phyloP scores from a whole-genome alignment of 1,139 yeast species.

The Taiozyma onychis region DNA sequence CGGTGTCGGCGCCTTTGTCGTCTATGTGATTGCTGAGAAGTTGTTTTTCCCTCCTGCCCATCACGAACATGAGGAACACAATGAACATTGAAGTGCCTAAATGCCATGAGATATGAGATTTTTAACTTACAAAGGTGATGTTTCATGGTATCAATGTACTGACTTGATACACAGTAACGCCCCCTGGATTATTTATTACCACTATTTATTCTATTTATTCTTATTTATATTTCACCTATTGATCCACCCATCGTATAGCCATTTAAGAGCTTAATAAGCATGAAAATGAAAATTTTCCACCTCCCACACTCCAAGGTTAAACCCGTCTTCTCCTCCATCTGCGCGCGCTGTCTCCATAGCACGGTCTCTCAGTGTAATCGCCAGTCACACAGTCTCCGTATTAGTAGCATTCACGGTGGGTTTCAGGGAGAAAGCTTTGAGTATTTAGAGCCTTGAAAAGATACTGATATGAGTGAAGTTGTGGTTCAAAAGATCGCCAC shows the following conservation, averaged over 20 bases:
- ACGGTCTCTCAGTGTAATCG: not conserved
- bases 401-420: not conserved
- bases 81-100: not conserved
- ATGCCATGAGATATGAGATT: no score
- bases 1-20: slow-evolving; percentile 71
- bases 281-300: not conserved
- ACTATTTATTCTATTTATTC: not conserved
- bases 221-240: not conserved
- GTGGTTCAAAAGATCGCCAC: not conserved
- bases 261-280: not conserved
- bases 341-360: not conserved
- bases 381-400: not conserved
- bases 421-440: no score
- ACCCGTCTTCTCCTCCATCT: not conserved
- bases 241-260: not conserved
- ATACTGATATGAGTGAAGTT: not conserved
- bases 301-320: not conserved
- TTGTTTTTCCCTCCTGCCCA: slow-evolving; percentile 12
- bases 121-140: not conserved
- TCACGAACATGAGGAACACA: slow-evolving; percentile 10
- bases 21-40: slow-evolving; percentile 42
- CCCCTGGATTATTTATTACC: not conserved
- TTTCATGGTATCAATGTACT: no score
- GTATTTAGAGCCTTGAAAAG: no score
- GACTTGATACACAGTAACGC: not conserved